These are phyloP conservation scores for Boletellus ananiceps DNA, from an alignment of 768 basidiomycete species.

Conservation along the genomic window DNA sequence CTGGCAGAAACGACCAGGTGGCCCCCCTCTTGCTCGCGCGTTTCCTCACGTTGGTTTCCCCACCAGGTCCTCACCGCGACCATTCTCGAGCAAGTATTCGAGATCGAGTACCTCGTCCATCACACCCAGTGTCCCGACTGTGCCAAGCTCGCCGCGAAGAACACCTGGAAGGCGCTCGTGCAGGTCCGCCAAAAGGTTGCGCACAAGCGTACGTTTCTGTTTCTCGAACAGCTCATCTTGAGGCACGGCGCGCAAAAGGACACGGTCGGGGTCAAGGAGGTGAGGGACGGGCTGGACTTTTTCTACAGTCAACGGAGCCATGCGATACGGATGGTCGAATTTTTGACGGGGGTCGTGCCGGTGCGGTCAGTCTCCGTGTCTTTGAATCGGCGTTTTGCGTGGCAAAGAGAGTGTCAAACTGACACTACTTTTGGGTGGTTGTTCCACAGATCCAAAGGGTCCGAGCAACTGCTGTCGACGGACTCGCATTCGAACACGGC, in stretches of 20 bases:
- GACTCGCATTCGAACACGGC: slow-evolving; percentile 92
- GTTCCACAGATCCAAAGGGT: slow-evolving; percentile 70
- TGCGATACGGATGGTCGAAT: slow-evolving; percentile 96
- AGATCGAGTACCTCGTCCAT: slow-evolving; percentile 93
- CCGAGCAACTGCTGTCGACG: slow-evolving; percentile 89
- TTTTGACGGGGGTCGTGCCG: slow-evolving; percentile 83
- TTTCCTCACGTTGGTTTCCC: not conserved
- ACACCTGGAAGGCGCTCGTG: slow-evolving; percentile 96
- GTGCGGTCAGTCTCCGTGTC: slow-evolving; percentile 56
- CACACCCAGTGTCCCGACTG: slow-evolving; percentile 95
- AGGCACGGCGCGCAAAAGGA: slow-evolving; percentile 97
- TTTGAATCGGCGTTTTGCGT: not conserved
- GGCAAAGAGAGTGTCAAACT: not conserved
- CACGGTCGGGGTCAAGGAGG: slow-evolving; percentile 90
- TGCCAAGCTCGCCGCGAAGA: slow-evolving; percentile 91
- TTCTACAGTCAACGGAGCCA: slow-evolving; percentile 90
- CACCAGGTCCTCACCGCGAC: slow-evolving; percentile 84
- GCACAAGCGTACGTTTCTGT: slow-evolving; percentile 97
- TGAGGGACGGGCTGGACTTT: slow-evolving; percentile 92
- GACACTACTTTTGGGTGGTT: not conserved
- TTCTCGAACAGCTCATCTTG: slow-evolving; percentile 93
- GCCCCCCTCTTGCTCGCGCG: not conserved
- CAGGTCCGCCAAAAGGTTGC: slow-evolving; percentile 99
- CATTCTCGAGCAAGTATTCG: slow-evolving; percentile 95
- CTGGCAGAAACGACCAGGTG: too few relatives aligned